Evolutionary conservation across 768 basidiomycete species (phyloP), one percentile per base, ranked within the genome.

Genomic region (Agaricus sinodeliciosus): DNA sequence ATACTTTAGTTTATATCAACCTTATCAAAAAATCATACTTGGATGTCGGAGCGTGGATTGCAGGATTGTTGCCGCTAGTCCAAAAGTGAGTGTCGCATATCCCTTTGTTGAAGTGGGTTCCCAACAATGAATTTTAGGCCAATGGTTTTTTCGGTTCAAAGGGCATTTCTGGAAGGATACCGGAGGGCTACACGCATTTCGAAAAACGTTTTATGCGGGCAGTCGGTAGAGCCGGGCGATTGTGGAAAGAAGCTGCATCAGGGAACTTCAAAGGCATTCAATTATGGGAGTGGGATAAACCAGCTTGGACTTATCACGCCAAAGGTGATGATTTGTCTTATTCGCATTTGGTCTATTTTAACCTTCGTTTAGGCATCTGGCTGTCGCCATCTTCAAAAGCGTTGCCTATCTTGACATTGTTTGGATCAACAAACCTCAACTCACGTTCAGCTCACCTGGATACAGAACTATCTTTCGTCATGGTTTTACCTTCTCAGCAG

Each of bases 271-370:
- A 69, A 31, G 80, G 82, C 0, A 77, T 99, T 19, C 74, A 82
- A 50, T 72, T 99, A 56, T 78, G 72, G 54, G 95, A 99, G 67
- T 99, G 96, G 96, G 79, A 83, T 62, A 79, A 79, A 58, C 71
- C 76, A 19, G 91, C 87, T 3, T 99, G 96, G 96, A 98, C 96
- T 1, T 99, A 99, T 69, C 96, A 99, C 63, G 90, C 96, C 22
- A 99, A 99, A 78, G 96, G 94, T 95, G 56, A 28, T 27, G 19
- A 13, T 6, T 43, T 39, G 36, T 35, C 26, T 5, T 35, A 46
- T 19, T 43, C 22, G 37, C n/a, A n/a, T 22, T 9, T 18, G 7
- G n/a, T 34, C 7, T 15, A 11, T 31, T 40, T 11, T n/a, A 45
- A 50, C n/a, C 45, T 45, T 34, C 3, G 25, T 36, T 22, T 49